Percentiles rank a stretch among this genome's conserved stretches.
These are phyloP conservation scores for Fusarium praegraminearum DNA, from an alignment of 2,329 filamentous ascomycete species.

Conservation along the genomic window DNA sequence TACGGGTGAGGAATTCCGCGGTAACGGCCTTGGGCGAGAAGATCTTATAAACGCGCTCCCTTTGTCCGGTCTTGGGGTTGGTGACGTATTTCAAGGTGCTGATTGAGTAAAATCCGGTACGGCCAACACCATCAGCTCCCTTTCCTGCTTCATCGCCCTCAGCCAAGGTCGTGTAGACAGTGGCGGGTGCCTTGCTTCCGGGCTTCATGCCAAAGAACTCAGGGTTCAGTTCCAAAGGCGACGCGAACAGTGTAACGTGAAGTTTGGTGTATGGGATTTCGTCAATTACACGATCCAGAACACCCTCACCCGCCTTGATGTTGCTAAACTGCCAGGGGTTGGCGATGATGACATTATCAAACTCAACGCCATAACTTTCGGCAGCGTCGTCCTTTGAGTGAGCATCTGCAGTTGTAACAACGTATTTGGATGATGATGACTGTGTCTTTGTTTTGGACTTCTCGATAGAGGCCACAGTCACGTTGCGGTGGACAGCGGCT, in stretches of 20 bases:
- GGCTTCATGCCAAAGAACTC: conserved; percentile 76
- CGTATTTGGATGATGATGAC: conserved; percentile 59
- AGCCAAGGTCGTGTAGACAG: conserved; percentile 85
- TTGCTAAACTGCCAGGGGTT: conserved; percentile 84
- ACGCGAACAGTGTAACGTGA: conserved; percentile 90
- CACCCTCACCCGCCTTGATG: conserved; percentile 71
- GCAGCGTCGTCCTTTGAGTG: conserved; percentile 40
- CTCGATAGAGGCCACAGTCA: conserved; percentile 72
- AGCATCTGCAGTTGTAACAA: conserved; percentile 55
- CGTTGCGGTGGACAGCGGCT: conserved; percentile 73
- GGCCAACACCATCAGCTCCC: conserved; percentile 72
- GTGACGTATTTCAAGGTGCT: conserved; percentile 75
- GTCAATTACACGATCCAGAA: conserved; percentile 79
- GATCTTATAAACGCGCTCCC: conserved; percentile 74
- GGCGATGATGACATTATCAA: conserved; percentile 86
- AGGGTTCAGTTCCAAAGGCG: conserved; percentile 77
- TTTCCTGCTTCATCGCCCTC: conserved; percentile 64
- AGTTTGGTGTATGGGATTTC: conserved; percentile 86
- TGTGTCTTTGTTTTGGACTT: conserved; percentile 60
- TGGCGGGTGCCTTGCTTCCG: conserved; percentile 72
- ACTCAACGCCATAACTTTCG: conserved; percentile 64
- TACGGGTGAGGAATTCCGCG: conserved; percentile 62
- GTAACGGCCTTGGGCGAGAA: conserved; percentile 69
- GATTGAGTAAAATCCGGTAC: conserved; percentile 85
- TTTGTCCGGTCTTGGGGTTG: conserved; percentile 68